Base-by-base conservation (phyloP, 2,329 filamentous ascomycete species). In the Neonectria ditissima region DNA sequence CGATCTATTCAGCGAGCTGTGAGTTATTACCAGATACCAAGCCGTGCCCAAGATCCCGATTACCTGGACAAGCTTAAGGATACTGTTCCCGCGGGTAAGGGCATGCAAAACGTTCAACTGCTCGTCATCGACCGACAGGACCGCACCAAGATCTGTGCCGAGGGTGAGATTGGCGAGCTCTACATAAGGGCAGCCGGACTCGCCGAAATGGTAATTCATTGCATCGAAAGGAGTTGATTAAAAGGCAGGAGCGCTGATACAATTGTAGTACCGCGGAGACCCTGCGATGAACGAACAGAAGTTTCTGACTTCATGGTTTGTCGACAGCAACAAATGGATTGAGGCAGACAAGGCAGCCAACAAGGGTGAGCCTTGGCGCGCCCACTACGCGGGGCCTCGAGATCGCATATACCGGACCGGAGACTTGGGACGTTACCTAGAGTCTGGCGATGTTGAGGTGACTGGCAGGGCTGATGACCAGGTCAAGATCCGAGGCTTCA, bases 401-500 rank as follows among this genome's bases (percentile, higher is more conserved):
- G 95, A 98, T 80, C 86, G 18, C 45, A 56, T 45, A 82, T 85
- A 69, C 95, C 97, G 76, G 92, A 97, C 81, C 98, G 98, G 83
- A 13, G 32, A 34, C n/a, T 41, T n/a, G 10, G 43, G 43, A 13
- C 16, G 16, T 10, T 41, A n/a, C 16, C 8, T 41, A 4, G 39
- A 41, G 8, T 41, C 39, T 41, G 39, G 39, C 16, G 16, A 41
- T 20, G 18, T 8, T 20, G 20, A 9, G 13, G 20, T 45, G 18
- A 14, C 43, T 7, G 43, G 43, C 20, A 14, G 43, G 6, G 20
- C 20, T 6, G 43, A 45, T 74, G 87, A 91, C 69, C 95, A 98
- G 76, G 92, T 97, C 81, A 99, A 98, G 83, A 95, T 98, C 69
- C 91, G 96, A 64, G 95, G 95, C 1, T 98, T 97, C 84, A 87